Evolutionary conservation across 768 basidiomycete species (phyloP), one percentile per base, ranked within the genome.

Genomic region (Crucibulum laeve): DNA sequence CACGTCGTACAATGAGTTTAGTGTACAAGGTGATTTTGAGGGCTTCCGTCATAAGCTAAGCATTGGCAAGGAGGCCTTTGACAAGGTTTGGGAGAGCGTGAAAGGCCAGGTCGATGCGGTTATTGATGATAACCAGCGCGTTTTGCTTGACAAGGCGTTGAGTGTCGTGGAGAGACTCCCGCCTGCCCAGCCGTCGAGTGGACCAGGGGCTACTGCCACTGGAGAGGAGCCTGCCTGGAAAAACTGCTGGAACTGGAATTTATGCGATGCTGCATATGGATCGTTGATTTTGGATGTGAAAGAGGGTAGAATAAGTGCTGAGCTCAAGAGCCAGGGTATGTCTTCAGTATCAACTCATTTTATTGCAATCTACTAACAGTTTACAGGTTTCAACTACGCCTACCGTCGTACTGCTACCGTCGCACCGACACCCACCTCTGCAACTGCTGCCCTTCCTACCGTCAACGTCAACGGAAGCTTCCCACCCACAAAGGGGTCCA

Each of bases 241-340:
- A 66, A 97, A 96, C 61, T 92, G 91, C 60, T 97, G 95, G 95
- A 92, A 96, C 60, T 96, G 95, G 95, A 95, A 97, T 56, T 68
- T 98, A 33, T 93, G 93, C 50, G 96, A 99, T 53, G 95, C 95
- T 4, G 89, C 92, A 2, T 96, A 86, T 48, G 95, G 96, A 1
- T 82, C 82, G 8, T 74, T 99, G 25, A 70, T 96, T 1, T 68
- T 99, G 35, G 92, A 96, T 52, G 69, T 98, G 54, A 87, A 87
- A 53, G 94, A 98, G 46, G 93, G 95, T 5, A 74, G 94, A 38
- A 80, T 99, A 36, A 93, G 90, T 45, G 86, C 87, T 0, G 94
- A 98, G 59, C 74, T 94, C 48, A 94, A 87, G 66, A 90, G 87
- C 53, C 90, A 94, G 73, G 95, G 93, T 87, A 41, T 43, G 72